These are phyloP conservation scores for Linderniella brevidens DNA, from an alignment of 257 asterid species.

Conservation along the genomic window DNA sequence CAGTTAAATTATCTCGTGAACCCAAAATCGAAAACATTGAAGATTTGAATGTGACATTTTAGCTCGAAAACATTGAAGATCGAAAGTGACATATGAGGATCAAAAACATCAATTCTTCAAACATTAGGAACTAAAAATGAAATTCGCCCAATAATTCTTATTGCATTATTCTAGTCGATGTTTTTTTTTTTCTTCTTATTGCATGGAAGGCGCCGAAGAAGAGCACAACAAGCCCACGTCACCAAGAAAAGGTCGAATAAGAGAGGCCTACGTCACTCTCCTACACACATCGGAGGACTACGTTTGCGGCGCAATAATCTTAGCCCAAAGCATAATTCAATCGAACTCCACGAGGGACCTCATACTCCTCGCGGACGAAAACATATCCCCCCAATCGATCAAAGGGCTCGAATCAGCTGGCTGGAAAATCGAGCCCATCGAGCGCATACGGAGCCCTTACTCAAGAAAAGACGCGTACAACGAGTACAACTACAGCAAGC, in stretches of 20 bases:
- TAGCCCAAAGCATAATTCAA: slow-evolving; percentile 59
- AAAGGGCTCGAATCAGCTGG: slow-evolving; percentile 36
- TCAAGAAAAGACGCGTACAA: slow-evolving; percentile 39
- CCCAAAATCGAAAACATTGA: too few species aligned
- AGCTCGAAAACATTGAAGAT: too few species aligned
- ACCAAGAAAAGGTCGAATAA: slow-evolving; percentile 4
- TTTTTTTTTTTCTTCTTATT: not conserved
- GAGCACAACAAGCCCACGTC: slow-evolving; percentile 9
- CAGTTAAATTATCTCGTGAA: too few species aligned
- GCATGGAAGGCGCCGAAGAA: slow-evolving; percentile 21
- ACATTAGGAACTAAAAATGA: too few species aligned
- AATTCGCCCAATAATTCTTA: too few species aligned
- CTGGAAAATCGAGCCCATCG: slow-evolving; percentile 40
- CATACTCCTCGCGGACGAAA: slow-evolving; percentile 44
- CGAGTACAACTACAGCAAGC: slow-evolving; percentile 85
- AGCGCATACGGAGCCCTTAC: slow-evolving; percentile 41
- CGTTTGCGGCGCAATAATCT: slow-evolving; percentile 68
- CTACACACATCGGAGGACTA: slow-evolving; percentile 68
- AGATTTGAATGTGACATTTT: too few species aligned
- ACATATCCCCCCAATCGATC: slow-evolving; percentile 28
- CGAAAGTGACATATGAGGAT: too few species aligned
- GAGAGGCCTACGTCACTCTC: slow-evolving; percentile 56
- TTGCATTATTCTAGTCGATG: too few species aligned
- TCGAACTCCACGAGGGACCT: slow-evolving; percentile 55
- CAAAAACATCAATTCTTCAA: too few species aligned